Evolutionary conservation across 495 filamentous ascomycete genomes (phyloP), one percentile per base, ranked within the genome.

Genomic region (Hypoxylon trugodes): DNA sequence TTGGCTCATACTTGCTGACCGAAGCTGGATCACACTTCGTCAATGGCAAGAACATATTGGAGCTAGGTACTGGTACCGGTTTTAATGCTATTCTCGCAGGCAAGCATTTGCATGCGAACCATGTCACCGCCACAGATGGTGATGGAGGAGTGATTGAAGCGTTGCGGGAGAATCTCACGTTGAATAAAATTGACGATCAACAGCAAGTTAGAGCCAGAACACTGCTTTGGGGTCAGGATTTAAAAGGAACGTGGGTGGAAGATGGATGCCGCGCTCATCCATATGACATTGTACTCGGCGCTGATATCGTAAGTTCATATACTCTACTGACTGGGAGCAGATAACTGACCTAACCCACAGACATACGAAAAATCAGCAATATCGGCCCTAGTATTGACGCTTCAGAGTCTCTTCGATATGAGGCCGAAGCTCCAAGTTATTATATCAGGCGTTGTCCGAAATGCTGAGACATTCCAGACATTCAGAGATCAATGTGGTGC

Each of bases 1-100:
- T 95, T 0, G 89, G 84, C 3, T 80, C 87, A 3, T 93, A 86
- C 65, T 79, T 91, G 5, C 63, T 77, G 13, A 67, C 69, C 1
- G 21, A 59, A 19, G 6, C 40, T 26, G 55, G 53, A 45, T 54
- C 54, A 51, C 53, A 62, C 8, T 58, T 84, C 10, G 66, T 92
- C 4, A 58, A 62, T 28, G 79, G 79, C 7, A 87, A 89, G 61
- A 80, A 75, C 2, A 76, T 96, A 1, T 76, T 96, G 7, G 92
- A 96, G 63, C 79, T 96, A 4, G 92, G 92, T 2, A 87, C 89
- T 4, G 92, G 92, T 0, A 93, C 92, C 2, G 92, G 92, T 0
- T 87, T 94, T 55, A 72, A 94, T 1, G 87, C 89, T 2, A 82
- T 95, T 10, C 76, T 93, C 35, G 89, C 86, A 52, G 88, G 88